Evolutionary conservation across 2,329 filamentous ascomycete genomes (phyloP), one percentile per base, ranked within the genome.

Genomic region (Paracoccidioides brasiliensis): DNA sequence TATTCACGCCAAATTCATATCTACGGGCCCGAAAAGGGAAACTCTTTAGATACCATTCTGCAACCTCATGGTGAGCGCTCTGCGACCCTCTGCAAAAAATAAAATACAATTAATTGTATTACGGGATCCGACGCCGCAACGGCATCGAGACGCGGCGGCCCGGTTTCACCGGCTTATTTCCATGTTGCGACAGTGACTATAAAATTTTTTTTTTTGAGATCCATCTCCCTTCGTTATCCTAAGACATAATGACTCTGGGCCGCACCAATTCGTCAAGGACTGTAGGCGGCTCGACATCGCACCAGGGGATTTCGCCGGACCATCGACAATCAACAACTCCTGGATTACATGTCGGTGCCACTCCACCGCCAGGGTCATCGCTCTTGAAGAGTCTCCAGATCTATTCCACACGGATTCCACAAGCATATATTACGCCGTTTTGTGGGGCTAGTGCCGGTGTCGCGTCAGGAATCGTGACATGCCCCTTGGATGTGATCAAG

Each of bases 401-500:
- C 55, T 67, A 72, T 58, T 71, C 73, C 46, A 72, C 72, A 57
- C 71, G 69, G 41, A 68, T 84, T 52, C 80, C 82, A 35, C 74
- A 78, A 56, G 70, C 74, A 52, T 78, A 76, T 57, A 74, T 97
- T 69, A 88, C 94, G 69, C 88, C 89, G 59, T 77, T 96, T 56
- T 85, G 89, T 45, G 93, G 93, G 55, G 91, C 90, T 51, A 78
- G 88, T 56, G 91, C 90, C 52, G 93, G 93, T 52, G 88, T 97
- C 65, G 90, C 89, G 28, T 95, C 90, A 6, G 93, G 93, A 52
- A 81, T 98, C 55, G 88, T 96, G 61, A 97, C 91, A 54, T 98
- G 93, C 70, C 93, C 93, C 44, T 83, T 98, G 63, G 93, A 98
- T 76, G 93, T 98, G 59, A 97, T 98, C 72, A 98, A 98, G 76